A percentile compares a stretch with the other conserved stretches of the same genome.
Conservation (phyloP, 495 filamentous ascomycete species). For the Hyaloscypha hepaticicola region DNA sequence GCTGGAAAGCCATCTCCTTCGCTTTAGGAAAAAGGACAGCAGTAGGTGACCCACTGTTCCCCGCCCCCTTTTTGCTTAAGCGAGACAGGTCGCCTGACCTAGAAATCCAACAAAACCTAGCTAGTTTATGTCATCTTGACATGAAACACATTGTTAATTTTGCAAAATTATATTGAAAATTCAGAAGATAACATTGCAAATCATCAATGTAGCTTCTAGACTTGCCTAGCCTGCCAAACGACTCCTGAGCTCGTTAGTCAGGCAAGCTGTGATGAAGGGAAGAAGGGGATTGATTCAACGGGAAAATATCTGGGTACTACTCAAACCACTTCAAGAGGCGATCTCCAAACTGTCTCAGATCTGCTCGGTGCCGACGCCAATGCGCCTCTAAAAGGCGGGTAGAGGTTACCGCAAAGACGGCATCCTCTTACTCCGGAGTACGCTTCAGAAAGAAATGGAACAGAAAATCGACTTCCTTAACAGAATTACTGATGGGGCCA, state of each 20-base stretch:
- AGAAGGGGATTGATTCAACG: background rate
- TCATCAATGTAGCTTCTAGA: too few species aligned
- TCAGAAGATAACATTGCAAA: too few species aligned
- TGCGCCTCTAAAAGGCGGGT: conserved; percentile 2
- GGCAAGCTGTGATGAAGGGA: background rate
- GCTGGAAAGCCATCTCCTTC: too few species aligned
- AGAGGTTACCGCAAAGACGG: conserved; percentile 29
- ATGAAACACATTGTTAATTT: too few species aligned
- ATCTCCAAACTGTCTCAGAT: background rate
- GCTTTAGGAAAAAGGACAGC: too few species aligned
- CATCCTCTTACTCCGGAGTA: too few species aligned
- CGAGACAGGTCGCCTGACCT: too few species aligned
- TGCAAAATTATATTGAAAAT: too few species aligned
- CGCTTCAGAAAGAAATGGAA: background rate
- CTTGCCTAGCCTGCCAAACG: background rate
- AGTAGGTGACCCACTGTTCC: too few species aligned
- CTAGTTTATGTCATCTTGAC: background rate
- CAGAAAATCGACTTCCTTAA: background rate
- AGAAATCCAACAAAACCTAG: too few species aligned
- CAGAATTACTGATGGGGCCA: background rate
- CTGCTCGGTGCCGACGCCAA: conserved; percentile 16
- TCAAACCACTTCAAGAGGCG: conserved; percentile 9
- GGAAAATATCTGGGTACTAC: conserved; percentile 10
- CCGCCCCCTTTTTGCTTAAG: background rate
- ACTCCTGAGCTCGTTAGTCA: background rate